phyloP scores from a whole-genome alignment of 306 rosid genomes.

The Cyclanthera cordifolia region DNA sequence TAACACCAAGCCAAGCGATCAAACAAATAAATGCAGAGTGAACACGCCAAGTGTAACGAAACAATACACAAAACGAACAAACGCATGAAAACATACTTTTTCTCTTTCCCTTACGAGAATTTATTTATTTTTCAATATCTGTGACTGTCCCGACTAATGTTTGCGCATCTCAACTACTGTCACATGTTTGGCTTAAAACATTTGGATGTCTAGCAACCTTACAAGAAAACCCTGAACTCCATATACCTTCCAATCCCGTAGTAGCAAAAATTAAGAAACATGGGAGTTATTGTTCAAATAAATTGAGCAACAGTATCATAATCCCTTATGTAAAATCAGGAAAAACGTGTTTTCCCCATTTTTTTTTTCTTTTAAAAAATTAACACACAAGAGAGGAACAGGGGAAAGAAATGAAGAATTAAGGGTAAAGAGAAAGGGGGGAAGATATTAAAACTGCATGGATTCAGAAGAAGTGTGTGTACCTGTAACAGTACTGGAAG shows the following conservation, averaged over 20 bases:
- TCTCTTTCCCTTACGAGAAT: too few relatives aligned
- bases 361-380: neutral
- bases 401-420: neutral
- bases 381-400: neutral
- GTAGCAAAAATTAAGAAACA: neutral
- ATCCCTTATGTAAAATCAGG: neutral
- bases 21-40: too few relatives aligned
- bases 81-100: neutral
- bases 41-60: neutral
- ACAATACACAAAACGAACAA: neutral
- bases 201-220: too few relatives aligned
- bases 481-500: slow-evolving; percentile 42
- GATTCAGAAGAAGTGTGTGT: slow-evolving; percentile 1
- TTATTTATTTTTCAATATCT: neutral
- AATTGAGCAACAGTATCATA: slow-evolving; percentile 1
- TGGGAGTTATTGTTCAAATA: neutral
- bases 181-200: too few relatives aligned
- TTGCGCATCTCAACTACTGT: too few relatives aligned
- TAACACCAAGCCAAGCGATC: too few relatives aligned
- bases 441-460: neutral
- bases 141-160: too few relatives aligned
- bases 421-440: neutral
- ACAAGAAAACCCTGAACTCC: neutral
- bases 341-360: neutral
- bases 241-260: neutral